Conservation (phyloP, 257 asterid genomes). For the Voacanga thouarsii region DNA sequence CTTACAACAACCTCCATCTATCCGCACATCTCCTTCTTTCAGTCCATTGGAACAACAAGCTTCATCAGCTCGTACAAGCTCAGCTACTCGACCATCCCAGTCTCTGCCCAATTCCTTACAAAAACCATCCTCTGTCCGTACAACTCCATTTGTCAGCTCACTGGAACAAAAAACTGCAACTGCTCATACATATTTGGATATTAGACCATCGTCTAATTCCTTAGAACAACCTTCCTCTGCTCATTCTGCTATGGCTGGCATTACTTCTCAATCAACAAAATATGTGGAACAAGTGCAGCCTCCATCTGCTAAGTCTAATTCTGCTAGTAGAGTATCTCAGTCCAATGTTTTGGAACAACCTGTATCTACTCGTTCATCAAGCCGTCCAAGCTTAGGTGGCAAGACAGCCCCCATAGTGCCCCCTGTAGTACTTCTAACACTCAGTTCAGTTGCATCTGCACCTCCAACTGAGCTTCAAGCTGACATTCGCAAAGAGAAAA, state of each 20-base stretch:
- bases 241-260: slow-evolving; percentile 21
- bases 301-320: slow-evolving; percentile 41
- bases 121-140: slow-evolving; percentile 24
- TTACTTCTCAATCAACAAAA: slow-evolving; percentile 27
- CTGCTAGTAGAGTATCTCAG: slow-evolving; percentile 39
- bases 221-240: slow-evolving; percentile 30
- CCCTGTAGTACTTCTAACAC: slow-evolving; percentile 43
- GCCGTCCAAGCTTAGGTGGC: slow-evolving; percentile 47
- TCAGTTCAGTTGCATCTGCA: slow-evolving; percentile 43
- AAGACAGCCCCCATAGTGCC: slow-evolving; percentile 56
- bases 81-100: slow-evolving; percentile 32
- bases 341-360: slow-evolving; percentile 50
- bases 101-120: slow-evolving; percentile 24
- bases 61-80: slow-evolving; percentile 38
- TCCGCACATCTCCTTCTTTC: slow-evolving; percentile 17
- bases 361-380: slow-evolving; percentile 59
- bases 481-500: slow-evolving; percentile 58
- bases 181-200: slow-evolving; percentile 28
- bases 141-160: slow-evolving; percentile 23
- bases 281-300: slow-evolving; percentile 50
- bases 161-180: slow-evolving; percentile 43
- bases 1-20: slow-evolving; percentile 23
- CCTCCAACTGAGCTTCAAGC: slow-evolving; percentile 46
- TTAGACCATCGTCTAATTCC: slow-evolving; percentile 30
- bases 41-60: slow-evolving; percentile 42